phyloP scores from a whole-genome alignment of 2,329 filamentous ascomycete species.

The Pezizomycotina sp. region DNA sequence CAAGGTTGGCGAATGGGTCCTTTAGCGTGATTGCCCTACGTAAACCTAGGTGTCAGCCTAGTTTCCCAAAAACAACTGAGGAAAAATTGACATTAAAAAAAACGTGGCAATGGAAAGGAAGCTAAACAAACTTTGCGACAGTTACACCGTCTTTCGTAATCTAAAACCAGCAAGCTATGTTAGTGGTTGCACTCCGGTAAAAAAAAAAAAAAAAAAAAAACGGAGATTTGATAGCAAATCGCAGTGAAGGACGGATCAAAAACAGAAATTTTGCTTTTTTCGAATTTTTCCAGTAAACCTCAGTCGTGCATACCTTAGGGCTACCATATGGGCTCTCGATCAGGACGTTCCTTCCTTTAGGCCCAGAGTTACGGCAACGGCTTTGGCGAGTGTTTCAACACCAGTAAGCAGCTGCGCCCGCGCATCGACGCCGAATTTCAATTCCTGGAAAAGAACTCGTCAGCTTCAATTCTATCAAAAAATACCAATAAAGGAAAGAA shows the following conservation, averaged over 20 bases:
- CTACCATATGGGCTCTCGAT: constrained; percentile 98
- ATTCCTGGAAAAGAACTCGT: constrained; percentile 45
- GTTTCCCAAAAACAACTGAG: too few relatives aligned
- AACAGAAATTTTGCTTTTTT: background rate
- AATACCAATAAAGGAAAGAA: constrained; percentile 3
- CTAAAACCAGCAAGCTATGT: constrained; percentile 21
- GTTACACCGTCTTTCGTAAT: constrained; percentile 57
- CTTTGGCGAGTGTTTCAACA: constrained; percentile 92
- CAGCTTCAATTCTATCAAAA: constrained; percentile 7
- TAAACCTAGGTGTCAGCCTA: constrained; percentile 21
- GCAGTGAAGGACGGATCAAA: background rate
- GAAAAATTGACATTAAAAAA: constrained; percentile 20
- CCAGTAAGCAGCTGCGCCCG: constrained; percentile 76
- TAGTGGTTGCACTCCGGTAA: constrained; percentile 1
- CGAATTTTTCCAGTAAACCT: background rate
- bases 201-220: too few relatives aligned
- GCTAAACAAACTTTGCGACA: constrained; percentile 39
- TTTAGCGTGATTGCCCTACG: constrained; percentile 70
- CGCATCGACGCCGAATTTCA: constrained; percentile 95
- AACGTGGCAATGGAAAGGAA: constrained; percentile 1
- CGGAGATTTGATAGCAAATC: too few relatives aligned
- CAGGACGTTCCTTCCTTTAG: constrained; percentile 94
- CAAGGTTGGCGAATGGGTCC: constrained; percentile 99
- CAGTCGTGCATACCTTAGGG: constrained; percentile 58
- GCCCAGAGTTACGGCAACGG: constrained; percentile 86